A percentile compares a stretch with the other conserved stretches of the same genome.
Evolutionary conservation across 805 yeast genomes (phyloP).

Genomic region (Pichia insulana): DNA sequence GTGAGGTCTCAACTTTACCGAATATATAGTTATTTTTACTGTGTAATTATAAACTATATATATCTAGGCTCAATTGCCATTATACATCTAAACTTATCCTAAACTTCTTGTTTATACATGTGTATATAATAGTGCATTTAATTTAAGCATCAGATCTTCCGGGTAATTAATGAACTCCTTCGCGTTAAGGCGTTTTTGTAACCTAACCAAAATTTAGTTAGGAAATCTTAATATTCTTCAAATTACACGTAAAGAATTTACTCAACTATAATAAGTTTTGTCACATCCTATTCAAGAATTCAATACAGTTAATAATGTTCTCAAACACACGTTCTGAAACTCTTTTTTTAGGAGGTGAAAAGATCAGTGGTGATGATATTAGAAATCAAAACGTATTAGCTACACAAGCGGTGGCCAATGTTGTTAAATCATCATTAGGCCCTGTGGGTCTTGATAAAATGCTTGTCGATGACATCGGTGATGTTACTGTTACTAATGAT

Average conservation of each 20-base stretch:
- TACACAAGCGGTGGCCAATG: conserved; percentile 78
- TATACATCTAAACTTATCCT: no score
- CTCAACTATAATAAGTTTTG: neutral
- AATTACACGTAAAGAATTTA: no score
- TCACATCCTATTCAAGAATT: neutral
- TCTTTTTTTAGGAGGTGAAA: conserved; percentile 91
- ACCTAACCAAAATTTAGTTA: no score
- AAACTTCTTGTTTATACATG: no score
- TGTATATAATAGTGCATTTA: no score
- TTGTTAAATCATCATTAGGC: conserved; percentile 85
- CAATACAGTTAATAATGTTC: conserved; percentile 34
- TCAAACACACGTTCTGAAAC: conserved; percentile 85
- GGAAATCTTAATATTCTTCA: no score
- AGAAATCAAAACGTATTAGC: conserved; percentile 95
- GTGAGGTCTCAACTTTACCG: neutral
- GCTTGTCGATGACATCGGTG: conserved; percentile 98
- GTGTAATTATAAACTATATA: neutral
- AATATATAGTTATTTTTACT: neutral
- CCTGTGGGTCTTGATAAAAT: conserved; percentile 98
- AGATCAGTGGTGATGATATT: conserved; percentile 90
- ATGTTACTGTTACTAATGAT: conserved; percentile 96
- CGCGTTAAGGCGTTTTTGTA: no score
- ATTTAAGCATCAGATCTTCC: no score
- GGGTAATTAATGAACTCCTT: no score
- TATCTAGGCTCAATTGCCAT: no score